Evolutionary conservation across 805 yeast genomes (phyloP), one percentile per base, ranked within the genome.

Genomic region (Dipodascopsis uninucleata): DNA sequence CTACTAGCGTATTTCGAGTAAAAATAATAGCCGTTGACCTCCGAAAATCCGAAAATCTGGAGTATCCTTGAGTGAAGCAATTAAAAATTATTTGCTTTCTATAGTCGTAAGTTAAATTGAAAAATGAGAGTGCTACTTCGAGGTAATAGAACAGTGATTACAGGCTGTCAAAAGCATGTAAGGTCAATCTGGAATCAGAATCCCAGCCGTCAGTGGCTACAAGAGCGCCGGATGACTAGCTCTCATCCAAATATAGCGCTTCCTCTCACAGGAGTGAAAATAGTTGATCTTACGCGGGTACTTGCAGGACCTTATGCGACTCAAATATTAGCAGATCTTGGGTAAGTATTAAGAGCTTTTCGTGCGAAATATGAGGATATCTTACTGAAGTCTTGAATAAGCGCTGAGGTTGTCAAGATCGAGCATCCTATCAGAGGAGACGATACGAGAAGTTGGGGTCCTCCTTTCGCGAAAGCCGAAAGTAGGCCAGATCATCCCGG

Each of bases 381-480:
- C 14, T 14, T 17, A 20, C 3, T 2, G 28, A n/a, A 26, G 20
- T 18, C 32, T 34, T 14, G 10, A 14, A 18, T 12, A 20, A 55
- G 71, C n/a, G 72, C 72, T 22, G 71, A 68, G 17, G 64, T 69
- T 9, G 55, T 68, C 36, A 68, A 68, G 38, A 59, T 68, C 37
- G 72, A 68, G 57, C 71, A 68, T 45, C 71, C 71, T 1, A 46
- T 47, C 6, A 59, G 72, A 5, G 72, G 72, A 10, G 72, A 69
- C 52, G 72, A 69, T 39, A 68, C 72, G 1, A 58, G 72, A 26
- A 64, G 67, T 4, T 68, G 72, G 72, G 72, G 72, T 14, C 72
- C 72, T 1, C 72, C 72, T 4, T 68, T 69, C 45, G 70, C 70
- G 4, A 40, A 46, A 9, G 37, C 39, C 28, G 23, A 12, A 7